A percentile compares a stretch with the other conserved stretches of the same genome.
Conservation (phyloP, 495 filamentous ascomycete genomes). For the Jackrogersella minutella region DNA sequence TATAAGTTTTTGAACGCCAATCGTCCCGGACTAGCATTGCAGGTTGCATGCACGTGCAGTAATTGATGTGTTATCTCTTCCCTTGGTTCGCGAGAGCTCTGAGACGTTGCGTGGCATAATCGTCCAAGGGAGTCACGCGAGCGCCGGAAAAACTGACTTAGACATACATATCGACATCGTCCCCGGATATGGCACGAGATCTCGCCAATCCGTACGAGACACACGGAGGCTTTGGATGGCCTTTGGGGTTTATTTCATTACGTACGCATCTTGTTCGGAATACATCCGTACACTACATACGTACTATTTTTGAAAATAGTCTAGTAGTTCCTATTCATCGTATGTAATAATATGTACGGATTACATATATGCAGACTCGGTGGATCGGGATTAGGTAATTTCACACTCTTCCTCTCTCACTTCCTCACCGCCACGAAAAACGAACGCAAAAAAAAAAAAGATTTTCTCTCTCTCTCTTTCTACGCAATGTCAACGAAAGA, state of each 20-base stretch:
- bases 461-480: not conserved
- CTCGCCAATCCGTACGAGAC: conserved; percentile 25
- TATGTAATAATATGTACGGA: too few species aligned
- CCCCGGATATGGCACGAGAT: conserved; percentile 28
- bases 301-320: too few species aligned
- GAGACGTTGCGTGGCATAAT: conserved; percentile 9
- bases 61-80: too few species aligned
- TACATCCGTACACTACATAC: too few species aligned
- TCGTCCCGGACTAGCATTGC: conserved; percentile 11
- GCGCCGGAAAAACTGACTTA: conserved; percentile 7
- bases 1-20: not conserved
- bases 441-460: too few species aligned
- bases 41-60: not conserved
- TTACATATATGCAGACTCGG: too few species aligned
- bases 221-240: conserved; percentile 1
- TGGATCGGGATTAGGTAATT: too few species aligned
- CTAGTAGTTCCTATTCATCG: too few species aligned
- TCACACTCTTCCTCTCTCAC: too few species aligned
- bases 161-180: conserved; percentile 24
- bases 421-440: conserved; percentile 16
- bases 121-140: conserved; percentile 30
- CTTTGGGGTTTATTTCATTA: conserved; percentile 9
- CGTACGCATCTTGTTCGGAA: conserved; percentile 16
- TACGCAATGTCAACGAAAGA: too few species aligned
- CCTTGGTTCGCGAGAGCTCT: not conserved